Conservation (phyloP, 257 asterid species). For the Scutellaria minor region DNA sequence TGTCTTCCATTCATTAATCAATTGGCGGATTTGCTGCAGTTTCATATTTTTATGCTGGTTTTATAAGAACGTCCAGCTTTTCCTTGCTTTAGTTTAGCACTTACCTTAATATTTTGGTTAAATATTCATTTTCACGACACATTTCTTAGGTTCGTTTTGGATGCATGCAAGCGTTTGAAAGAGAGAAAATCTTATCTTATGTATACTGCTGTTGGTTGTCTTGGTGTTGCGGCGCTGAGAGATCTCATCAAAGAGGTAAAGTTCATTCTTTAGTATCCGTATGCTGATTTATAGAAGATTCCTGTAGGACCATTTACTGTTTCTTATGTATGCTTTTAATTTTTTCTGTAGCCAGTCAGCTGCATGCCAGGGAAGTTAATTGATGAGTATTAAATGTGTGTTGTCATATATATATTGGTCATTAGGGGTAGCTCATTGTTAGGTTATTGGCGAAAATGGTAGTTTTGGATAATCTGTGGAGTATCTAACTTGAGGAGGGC, state of each 20-base stretch:
- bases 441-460: slow-evolving; percentile 11
- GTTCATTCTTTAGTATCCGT: background rate
- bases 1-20: background rate
- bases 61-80: slow-evolving; percentile 7
- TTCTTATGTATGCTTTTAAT: slow-evolving; percentile 19
- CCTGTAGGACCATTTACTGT: slow-evolving; percentile 3
- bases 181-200: slow-evolving; percentile 84
- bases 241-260: slow-evolving; percentile 90
- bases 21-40: slow-evolving; percentile 1
- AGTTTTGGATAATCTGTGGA: slow-evolving; percentile 20
- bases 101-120: slow-evolving; percentile 12
- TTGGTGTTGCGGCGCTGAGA: slow-evolving; percentile 78
- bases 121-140: slow-evolving; percentile 29
- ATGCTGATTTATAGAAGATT: background rate
- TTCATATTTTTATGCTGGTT: slow-evolving; percentile 12
- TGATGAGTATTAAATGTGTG: background rate
- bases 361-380: slow-evolving; percentile 15
- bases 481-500: slow-evolving; percentile 30
- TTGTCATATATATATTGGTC: background rate
- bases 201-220: slow-evolving; percentile 87
- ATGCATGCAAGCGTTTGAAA: slow-evolving; percentile 71
- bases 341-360: background rate
- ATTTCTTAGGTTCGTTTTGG: slow-evolving; percentile 64
- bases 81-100: background rate
- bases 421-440: slow-evolving; percentile 12